Conservation (phyloP, 106 monocot species). For the Acorus calamus region DNA sequence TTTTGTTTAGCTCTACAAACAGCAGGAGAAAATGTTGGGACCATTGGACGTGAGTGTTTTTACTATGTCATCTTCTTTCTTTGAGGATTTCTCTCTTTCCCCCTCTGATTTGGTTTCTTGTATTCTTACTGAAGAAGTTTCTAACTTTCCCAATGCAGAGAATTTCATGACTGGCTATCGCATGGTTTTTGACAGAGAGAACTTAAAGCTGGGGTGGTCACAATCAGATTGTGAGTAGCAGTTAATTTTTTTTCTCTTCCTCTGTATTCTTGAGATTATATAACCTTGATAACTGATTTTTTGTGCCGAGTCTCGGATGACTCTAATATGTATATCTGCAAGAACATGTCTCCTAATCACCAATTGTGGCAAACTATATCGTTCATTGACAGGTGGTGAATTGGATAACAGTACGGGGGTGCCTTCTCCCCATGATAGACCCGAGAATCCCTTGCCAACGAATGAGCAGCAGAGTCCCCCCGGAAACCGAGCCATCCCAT, state of each 20-base stretch:
- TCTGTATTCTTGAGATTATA: neutral
- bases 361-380: too few relatives aligned
- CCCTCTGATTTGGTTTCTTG: neutral
- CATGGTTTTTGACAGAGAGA: constrained; percentile 86
- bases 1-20: constrained; percentile 85
- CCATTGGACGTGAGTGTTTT: constrained; percentile 71
- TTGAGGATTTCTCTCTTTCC: neutral
- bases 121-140: neutral
- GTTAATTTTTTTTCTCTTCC: neutral
- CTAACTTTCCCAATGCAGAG: constrained; percentile 33
- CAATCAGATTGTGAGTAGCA: constrained; percentile 65
- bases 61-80: constrained; percentile 1
- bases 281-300: too few relatives aligned
- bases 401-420: constrained; percentile 41
- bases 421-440: constrained; percentile 32
- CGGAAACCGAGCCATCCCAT: constrained; percentile 38
- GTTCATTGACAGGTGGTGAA: constrained; percentile 41
- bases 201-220: constrained; percentile 83
- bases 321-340: too few relatives aligned
- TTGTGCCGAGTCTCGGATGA: neutral
- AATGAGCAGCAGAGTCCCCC: constrained; percentile 60
- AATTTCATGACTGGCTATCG: constrained; percentile 84
- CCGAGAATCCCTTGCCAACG: constrained; percentile 69
- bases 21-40: constrained; percentile 46
- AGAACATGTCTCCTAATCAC: too few relatives aligned